Evolutionary conservation across 495 filamentous ascomycete genomes (phyloP).

Genomic region (Aspergillus bridgeri): DNA sequence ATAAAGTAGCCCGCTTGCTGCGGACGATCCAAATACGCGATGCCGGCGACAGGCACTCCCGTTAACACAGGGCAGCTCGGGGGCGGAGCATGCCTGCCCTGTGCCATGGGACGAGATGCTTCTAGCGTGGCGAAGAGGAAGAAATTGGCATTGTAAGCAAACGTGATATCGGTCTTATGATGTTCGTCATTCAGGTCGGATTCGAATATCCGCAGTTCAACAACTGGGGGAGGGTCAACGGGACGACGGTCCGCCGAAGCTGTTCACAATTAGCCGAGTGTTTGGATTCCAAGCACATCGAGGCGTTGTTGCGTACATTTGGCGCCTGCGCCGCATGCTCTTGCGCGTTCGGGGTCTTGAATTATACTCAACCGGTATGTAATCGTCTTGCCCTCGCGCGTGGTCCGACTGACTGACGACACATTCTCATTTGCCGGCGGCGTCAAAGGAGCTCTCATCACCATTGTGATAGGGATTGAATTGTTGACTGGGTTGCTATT

Average conservation of each 20-base stretch:
- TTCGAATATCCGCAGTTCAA: conserved; percentile 86
- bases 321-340: conserved; percentile 92
- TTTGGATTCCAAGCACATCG: not conserved
- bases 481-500: not conserved
- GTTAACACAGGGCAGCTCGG: conserved; percentile 82
- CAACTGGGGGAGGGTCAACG: conserved; percentile 93
- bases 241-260: conserved; percentile 94
- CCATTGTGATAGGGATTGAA: conserved; percentile 23
- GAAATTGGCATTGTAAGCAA: conserved; percentile 93
- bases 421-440: conserved; percentile 55
- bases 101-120: conserved; percentile 78
- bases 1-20: conserved; percentile 93
- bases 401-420: conserved; percentile 59
- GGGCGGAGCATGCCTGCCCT: conserved; percentile 66
- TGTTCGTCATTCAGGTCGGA: conserved; percentile 57
- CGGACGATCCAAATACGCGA: conserved; percentile 94
- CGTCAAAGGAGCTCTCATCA: conserved; percentile 30
- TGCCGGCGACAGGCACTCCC: conserved; percentile 91
- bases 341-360: conserved; percentile 92
- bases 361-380: conserved; percentile 83
- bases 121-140: conserved; percentile 95
- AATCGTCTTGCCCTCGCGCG: conserved; percentile 74
- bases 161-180: conserved; percentile 73
- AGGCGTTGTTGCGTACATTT: conserved; percentile 64
- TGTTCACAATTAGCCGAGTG: conserved; percentile 30